Evolutionary conservation across 1,284 basidiomycete genomes (phyloP).

Genomic region (Ceratobasidium papillatum): DNA sequence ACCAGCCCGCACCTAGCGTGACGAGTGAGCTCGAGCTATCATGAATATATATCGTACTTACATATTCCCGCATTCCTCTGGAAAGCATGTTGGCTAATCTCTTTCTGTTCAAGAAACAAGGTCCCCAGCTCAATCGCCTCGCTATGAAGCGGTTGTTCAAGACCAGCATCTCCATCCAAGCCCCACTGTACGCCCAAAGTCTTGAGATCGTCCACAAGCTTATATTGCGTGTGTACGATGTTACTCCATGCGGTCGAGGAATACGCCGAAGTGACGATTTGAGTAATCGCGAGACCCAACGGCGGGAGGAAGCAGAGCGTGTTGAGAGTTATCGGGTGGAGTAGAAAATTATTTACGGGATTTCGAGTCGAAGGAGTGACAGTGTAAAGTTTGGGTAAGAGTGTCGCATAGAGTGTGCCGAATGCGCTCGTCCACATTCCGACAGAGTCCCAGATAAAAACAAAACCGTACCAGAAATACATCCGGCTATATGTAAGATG

Average conservation of each 20-base stretch:
- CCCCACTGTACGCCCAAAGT: not conserved
- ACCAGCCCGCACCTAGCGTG: constrained; percentile 14
- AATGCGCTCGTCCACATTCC: constrained; percentile 41
- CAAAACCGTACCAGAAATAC: constrained; percentile 40
- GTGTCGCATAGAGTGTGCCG: constrained; percentile 35
- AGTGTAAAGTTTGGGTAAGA: constrained; percentile 26
- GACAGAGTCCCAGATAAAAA: constrained; percentile 34
- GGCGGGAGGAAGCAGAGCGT: constrained; percentile 23
- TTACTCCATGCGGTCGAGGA: constrained; percentile 31
- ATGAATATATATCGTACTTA: not conserved
- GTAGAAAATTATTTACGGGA: not conserved
- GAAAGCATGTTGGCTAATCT: constrained; percentile 14
- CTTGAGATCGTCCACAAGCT: constrained; percentile 4
- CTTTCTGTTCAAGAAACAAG: constrained; percentile 32
- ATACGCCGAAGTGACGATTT: constrained; percentile 24
- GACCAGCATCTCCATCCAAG: not conserved
- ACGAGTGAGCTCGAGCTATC: too few species aligned
- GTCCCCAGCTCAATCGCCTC: constrained; percentile 24
- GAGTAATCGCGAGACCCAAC: constrained; percentile 21
- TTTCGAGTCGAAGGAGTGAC: constrained; percentile 15
- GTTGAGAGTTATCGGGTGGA: constrained; percentile 36
- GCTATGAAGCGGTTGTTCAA: not conserved
- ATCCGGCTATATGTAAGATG: not conserved
- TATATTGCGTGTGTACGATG: constrained; percentile 35
- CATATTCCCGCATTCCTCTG: constrained; percentile 27